Conservation (phyloP, 2,329 filamentous ascomycete species). For the Periconia macrospinosa region DNA sequence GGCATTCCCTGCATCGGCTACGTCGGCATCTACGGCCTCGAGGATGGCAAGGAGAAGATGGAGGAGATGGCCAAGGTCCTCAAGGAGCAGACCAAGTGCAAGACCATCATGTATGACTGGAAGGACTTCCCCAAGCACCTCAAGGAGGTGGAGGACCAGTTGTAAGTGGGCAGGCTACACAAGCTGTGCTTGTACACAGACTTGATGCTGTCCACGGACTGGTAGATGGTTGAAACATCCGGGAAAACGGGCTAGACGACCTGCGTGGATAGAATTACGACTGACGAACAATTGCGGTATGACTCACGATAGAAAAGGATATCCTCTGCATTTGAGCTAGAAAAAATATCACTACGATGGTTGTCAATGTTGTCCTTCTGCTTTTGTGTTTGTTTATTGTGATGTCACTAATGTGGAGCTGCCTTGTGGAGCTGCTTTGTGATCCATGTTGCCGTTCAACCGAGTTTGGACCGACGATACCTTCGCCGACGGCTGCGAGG, state of each 20-base stretch:
- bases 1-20: slow-evolving; percentile 83
- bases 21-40: slow-evolving; percentile 64
- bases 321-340: neutral
- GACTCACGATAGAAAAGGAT: neutral
- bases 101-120: slow-evolving; percentile 56
- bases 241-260: no score
- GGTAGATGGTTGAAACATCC: neutral
- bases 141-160: slow-evolving; percentile 50
- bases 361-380: neutral
- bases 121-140: slow-evolving; percentile 53
- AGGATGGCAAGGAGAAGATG: slow-evolving; percentile 48
- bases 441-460: neutral
- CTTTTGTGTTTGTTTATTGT: neutral
- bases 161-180: slow-evolving; percentile 19
- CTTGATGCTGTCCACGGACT: neutral
- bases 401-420: neutral
- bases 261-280: neutral
- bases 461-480: neutral
- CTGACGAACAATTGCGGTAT: neutral
- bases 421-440: neutral
- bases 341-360: neutral
- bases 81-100: slow-evolving; percentile 51
- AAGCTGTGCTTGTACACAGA: neutral
- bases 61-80: slow-evolving; percentile 54
- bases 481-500: no score